Conservation (phyloP, 768 basidiomycete species). For the Suillus cothurnatus region DNA sequence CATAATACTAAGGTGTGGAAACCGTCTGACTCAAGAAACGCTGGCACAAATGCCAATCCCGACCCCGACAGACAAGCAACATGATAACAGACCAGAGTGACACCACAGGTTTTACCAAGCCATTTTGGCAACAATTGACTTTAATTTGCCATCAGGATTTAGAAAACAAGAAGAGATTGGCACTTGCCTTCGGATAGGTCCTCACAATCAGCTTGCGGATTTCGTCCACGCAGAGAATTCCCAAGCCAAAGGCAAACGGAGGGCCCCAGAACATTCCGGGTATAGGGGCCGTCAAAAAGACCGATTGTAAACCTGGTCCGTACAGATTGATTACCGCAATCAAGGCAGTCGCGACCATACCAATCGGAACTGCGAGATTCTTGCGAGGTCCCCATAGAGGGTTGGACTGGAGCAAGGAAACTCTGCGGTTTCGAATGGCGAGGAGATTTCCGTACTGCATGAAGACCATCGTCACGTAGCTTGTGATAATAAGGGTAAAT, state of each 20-base stretch:
- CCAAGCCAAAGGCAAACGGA: slow-evolving; percentile 46
- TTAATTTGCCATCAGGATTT: slow-evolving; percentile 13
- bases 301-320: slow-evolving; percentile 43
- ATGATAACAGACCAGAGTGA: background rate
- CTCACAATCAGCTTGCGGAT: slow-evolving; percentile 46
- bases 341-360: slow-evolving; percentile 43
- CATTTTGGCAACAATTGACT: slow-evolving; percentile 42
- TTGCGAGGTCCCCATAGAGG: slow-evolving; percentile 49
- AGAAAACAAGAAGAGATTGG: background rate
- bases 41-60: background rate
- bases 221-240: slow-evolving; percentile 45
- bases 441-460: slow-evolving; percentile 46
- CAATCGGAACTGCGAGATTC: slow-evolving; percentile 40
- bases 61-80: background rate
- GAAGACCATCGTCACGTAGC: slow-evolving; percentile 52
- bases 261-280: slow-evolving; percentile 51
- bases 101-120: slow-evolving; percentile 33
- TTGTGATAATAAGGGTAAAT: slow-evolving; percentile 15
- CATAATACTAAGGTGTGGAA: background rate
- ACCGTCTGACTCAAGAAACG: background rate
- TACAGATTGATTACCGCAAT: slow-evolving; percentile 48
- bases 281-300: slow-evolving; percentile 46
- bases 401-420: slow-evolving; percentile 45
- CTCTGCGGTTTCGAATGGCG: slow-evolving; percentile 45
- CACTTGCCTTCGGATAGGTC: slow-evolving; percentile 42